These are phyloP conservation scores for Melaleuca alternifolia DNA, from an alignment of 345 rosid species.

Conservation along the genomic window DNA sequence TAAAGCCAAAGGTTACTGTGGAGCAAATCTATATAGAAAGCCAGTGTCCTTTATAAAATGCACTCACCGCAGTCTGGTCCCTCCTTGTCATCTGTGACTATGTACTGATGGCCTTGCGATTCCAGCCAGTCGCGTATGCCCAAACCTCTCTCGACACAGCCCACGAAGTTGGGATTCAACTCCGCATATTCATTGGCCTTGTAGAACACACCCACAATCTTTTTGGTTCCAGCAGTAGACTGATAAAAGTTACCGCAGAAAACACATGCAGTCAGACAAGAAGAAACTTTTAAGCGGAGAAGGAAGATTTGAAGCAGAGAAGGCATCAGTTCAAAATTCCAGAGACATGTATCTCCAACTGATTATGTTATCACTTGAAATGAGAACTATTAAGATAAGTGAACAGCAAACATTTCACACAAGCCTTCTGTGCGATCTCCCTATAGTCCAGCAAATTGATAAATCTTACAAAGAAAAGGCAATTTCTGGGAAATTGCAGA, in stretches of 20 bases:
- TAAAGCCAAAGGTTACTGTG: background rate
- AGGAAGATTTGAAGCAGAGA: background rate
- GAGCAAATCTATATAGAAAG: background rate
- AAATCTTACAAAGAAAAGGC: background rate
- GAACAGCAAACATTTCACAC: background rate
- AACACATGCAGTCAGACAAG: background rate
- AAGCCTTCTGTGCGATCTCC: background rate
- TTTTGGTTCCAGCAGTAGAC: conserved; percentile 74
- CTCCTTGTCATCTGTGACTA: conserved; percentile 91
- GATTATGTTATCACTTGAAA: background rate
- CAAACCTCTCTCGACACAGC: conserved; percentile 67
- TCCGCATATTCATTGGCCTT: conserved; percentile 78
- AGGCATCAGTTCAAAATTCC: background rate
- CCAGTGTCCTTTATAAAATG: background rate
- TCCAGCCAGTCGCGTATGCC: conserved; percentile 83
- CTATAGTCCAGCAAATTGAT: background rate
- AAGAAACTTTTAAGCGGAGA: background rate
- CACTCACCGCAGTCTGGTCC: conserved; percentile 63
- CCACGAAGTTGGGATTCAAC: conserved; percentile 70
- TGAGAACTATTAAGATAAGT: background rate
- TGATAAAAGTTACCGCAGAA: conserved; percentile 6
- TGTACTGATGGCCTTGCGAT: conserved; percentile 79
- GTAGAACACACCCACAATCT: conserved; percentile 97
- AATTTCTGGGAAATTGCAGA: background rate
- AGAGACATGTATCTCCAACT: background rate